A percentile compares a stretch with the other conserved stretches of the same genome.
Conservation (phyloP, 1,284 basidiomycete genomes). For the Papiliotrema laurentii region DNA sequence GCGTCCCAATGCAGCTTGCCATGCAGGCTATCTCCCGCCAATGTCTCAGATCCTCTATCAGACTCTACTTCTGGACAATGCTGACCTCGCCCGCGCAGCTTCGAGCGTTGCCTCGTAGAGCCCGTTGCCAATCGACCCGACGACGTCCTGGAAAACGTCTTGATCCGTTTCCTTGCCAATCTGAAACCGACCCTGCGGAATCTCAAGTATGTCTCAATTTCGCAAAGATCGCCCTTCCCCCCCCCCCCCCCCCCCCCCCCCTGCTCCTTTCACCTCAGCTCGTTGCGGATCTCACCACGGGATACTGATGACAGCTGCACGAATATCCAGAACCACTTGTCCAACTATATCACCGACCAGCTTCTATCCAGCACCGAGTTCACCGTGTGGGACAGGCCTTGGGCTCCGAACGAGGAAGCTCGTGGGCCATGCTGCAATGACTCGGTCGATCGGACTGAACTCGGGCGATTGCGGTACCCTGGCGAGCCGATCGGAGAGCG, state of each 20-base stretch:
- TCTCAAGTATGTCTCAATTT: slow-evolving; percentile 26
- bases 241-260: too few relatives aligned
- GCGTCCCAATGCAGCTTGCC: too few relatives aligned
- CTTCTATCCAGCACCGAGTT: slow-evolving; percentile 34
- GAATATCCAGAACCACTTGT: slow-evolving; percentile 36
- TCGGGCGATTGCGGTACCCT: slow-evolving; percentile 31
- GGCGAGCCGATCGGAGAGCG: slow-evolving; percentile 26
- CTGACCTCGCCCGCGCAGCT: slow-evolving; percentile 16
- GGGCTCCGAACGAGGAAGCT: slow-evolving; percentile 41
- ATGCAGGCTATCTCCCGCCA: too few relatives aligned
- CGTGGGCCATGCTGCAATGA: slow-evolving; percentile 32
- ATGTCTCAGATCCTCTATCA: not conserved
- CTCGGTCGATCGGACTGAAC: slow-evolving; percentile 17
- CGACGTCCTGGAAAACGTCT: slow-evolving; percentile 40
- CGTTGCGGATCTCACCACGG: not conserved
- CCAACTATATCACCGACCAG: slow-evolving; percentile 35
- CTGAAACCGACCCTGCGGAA: slow-evolving; percentile 31
- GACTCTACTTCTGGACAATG: not conserved
- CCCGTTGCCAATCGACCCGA: slow-evolving; percentile 42
- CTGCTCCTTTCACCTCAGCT: not conserved
- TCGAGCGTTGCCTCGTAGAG: slow-evolving; percentile 33
- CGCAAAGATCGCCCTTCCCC: too few relatives aligned
- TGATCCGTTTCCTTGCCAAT: slow-evolving; percentile 38
- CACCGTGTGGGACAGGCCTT: slow-evolving; percentile 43
- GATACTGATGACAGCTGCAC: slow-evolving; percentile 26